Evolutionary conservation across 129 eudicot species (phyloP).

Genomic region (Helianthus annuus): DNA sequence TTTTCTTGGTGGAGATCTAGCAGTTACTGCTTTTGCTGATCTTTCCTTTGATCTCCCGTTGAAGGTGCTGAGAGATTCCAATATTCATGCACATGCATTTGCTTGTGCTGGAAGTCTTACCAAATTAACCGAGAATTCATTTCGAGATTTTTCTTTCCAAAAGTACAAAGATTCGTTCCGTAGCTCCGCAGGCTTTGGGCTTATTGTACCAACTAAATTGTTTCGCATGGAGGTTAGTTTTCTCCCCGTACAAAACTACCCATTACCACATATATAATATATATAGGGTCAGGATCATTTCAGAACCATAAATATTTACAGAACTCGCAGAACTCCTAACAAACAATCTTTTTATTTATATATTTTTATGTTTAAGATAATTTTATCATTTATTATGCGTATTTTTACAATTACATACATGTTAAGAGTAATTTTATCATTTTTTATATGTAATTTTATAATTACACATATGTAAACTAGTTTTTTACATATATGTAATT

Average conservation of each 20-base stretch:
- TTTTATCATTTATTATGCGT: too few relatives aligned
- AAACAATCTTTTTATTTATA: too few relatives aligned
- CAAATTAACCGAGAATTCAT: constrained; percentile 67
- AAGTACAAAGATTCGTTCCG: constrained; percentile 68
- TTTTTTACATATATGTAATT: too few relatives aligned
- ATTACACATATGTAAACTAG: too few relatives aligned
- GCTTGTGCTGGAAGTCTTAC: constrained; percentile 83
- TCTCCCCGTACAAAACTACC: background rate
- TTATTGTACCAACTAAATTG: constrained; percentile 72
- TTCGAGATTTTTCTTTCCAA: constrained; percentile 48
- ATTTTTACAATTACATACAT: too few relatives aligned
- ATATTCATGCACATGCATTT: constrained; percentile 83
- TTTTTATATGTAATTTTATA: too few relatives aligned
- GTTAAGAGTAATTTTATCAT: too few relatives aligned
- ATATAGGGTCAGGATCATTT: too few relatives aligned
- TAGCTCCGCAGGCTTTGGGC: constrained; percentile 72
- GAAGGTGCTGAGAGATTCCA: constrained; percentile 69
- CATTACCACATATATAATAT: background rate
- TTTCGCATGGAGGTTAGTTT: constrained; percentile 94
- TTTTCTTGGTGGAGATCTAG: constrained; percentile 88
- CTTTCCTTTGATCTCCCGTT: constrained; percentile 91
- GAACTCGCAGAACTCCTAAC: too few relatives aligned
- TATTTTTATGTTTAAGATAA: too few relatives aligned
- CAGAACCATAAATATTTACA: too few relatives aligned
- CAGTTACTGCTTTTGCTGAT: constrained; percentile 86